Base-by-base conservation (phyloP, 495 filamentous ascomycete genomes). In the Tuber microsphaerosporum region DNA sequence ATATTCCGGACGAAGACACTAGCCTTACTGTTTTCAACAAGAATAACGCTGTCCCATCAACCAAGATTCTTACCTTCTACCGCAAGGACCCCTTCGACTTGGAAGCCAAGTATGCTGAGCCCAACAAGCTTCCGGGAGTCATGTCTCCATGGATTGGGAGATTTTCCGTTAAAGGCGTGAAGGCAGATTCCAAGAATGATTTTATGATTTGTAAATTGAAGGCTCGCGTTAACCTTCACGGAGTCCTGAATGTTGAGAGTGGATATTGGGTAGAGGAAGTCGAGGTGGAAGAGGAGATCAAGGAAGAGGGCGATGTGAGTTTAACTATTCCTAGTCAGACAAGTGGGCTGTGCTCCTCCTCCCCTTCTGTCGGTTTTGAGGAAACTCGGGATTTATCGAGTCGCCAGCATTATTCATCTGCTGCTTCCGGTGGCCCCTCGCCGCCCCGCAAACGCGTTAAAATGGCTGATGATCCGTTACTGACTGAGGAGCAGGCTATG, bases 131-230 rank as follows among this genome's bases (percentile, higher is more conserved):
- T n/a, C 95, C 95, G 69, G 95, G 94, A 81, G 94, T 93, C 89
- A 88, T 92, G 77, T 91, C 92, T 75, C 91, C 95, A 72, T 98
- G 94, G 91, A 97, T 99, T 80, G 95, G 95, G 73, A 89, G 92
- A 74, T 99, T 99, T 86, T 95, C 93, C 37, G 91, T 97, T 83
- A 97, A 97, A 89, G 90, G 89, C 41, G 93, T 97, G 79, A 90
- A 94, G 86, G 89, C 92, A 44, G 92, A 93, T 83, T 87, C 89
- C 73, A 93, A 96, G 78, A 92, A 95, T 71, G 93, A 97, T 81
- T 97, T 97, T 84, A 97, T 97, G 93, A 97, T 99, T 81, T 99
- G 95, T 91, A 99, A 99, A 88, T 90, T 99, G 74, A 99, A 99
- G 89, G 96, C 96, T 46, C 90, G 95, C 72, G 89, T 99, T 70